Conservation (phyloP, 495 filamentous ascomycete species). For the Xylaria castorea region DNA sequence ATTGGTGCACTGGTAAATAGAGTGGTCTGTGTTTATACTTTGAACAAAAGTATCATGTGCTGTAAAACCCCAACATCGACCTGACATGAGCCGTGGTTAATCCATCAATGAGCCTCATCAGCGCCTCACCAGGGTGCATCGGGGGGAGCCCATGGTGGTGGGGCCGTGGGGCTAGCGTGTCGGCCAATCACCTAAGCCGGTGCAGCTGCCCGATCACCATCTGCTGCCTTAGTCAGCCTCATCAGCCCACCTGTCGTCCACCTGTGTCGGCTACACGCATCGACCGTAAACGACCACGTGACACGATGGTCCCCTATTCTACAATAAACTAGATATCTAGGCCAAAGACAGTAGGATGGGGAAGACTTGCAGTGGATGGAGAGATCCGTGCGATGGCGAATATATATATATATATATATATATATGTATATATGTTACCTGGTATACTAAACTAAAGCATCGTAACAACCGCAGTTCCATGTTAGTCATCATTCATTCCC, state of each 20-base stretch:
- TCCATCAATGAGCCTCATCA: conserved; percentile 8
- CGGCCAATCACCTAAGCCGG: neutral
- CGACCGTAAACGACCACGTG: neutral
- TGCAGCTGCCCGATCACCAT: neutral
- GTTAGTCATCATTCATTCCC: conserved; percentile 65
- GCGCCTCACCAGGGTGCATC: neutral
- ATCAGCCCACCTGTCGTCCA: conserved; percentile 3
- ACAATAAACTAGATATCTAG: neutral
- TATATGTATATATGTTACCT: conserved; percentile 6
- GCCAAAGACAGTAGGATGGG: neutral
- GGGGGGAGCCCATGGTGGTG: neutral
- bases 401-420: neutral
- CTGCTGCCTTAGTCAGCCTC: conserved; percentile 1
- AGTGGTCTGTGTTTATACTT: neutral
- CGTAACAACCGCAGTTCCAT: neutral
- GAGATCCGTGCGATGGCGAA: neutral
- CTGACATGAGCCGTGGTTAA: neutral
- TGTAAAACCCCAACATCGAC: neutral
- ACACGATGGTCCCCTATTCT: neutral
- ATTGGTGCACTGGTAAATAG: neutral
- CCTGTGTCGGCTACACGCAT: neutral
- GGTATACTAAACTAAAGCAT: conserved; percentile 1
- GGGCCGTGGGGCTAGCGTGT: neutral
- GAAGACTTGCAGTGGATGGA: neutral
- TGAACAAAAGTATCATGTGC: neutral